Evolutionary conservation across 768 basidiomycete genomes (phyloP).

Genomic region (Tricholoma saponaceum): DNA sequence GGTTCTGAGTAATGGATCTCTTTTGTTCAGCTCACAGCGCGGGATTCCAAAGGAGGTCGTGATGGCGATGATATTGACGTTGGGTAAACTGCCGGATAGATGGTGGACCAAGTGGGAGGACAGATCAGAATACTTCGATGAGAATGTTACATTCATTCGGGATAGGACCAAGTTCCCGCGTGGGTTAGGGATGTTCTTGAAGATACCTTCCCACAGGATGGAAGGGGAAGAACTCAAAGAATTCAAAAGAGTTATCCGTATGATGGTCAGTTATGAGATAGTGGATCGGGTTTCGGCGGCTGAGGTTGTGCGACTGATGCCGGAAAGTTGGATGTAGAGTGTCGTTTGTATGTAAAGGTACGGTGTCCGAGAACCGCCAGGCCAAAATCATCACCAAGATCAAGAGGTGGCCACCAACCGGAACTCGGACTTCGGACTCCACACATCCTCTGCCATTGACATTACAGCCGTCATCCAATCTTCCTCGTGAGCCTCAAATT

Average conservation of each 20-base stretch:
- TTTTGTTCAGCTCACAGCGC: constrained; percentile 1
- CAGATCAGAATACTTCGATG: constrained; percentile 8
- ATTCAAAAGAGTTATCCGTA: constrained; percentile 4
- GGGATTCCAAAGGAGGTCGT: constrained; percentile 5
- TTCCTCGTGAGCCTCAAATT: no score
- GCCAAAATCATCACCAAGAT: no score
- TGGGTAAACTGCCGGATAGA: constrained; percentile 8
- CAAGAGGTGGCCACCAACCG: no score
- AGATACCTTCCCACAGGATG: background rate
- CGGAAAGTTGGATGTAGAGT: constrained; percentile 3
- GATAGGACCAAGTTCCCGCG: background rate
- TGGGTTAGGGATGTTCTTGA: background rate
- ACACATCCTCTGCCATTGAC: no score
- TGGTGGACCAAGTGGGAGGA: constrained; percentile 10
- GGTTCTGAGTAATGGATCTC: constrained; percentile 1
- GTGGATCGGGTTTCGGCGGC: constrained; percentile 9
- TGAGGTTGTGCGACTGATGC: constrained; percentile 9
- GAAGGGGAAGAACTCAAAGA: background rate
- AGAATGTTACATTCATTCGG: constrained; percentile 6
- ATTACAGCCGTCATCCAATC: no score
- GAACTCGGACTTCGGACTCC: no score
- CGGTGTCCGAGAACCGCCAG: no score
- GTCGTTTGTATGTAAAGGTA: no score
- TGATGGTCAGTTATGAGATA: constrained; percentile 12
- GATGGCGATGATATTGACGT: constrained; percentile 9